Base-by-base conservation (phyloP, 2,329 filamentous ascomycete genomes). In the Domatiomyces catenatus region DNA sequence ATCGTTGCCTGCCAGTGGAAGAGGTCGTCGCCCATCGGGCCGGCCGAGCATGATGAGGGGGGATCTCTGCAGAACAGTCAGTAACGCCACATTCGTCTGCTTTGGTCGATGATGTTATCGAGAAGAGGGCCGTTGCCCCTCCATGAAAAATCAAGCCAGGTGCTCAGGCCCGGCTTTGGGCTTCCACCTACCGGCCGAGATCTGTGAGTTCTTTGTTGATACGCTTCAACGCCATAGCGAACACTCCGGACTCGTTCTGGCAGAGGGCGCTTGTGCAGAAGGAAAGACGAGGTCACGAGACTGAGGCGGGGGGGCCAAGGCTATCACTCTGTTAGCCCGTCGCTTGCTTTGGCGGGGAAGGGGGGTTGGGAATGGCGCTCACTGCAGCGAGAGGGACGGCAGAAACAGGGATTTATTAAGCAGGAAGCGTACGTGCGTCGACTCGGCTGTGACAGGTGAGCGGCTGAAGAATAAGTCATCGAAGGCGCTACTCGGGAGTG, bases 1-100 rank as follows among this genome's bases (percentile, higher is more conserved):
- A 98, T 98, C 49, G 92, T 98, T 65, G 92, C 92, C 83, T 98
- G 92, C 92, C 92, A 98, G 81, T 96, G 92, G 69, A 98, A 98
- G 81, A 98, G 72, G 76, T 98, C 92, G 76, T 96, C 90, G 70
- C 89, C 89, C 65, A 93, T 83, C 61, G 92, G 92, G 60, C 92
- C 92, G 64, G 92, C 92, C 68, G 90, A 96, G 81, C 92, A 98
- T 62, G 90, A 96, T 53, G 92, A 96, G 66, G 92, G 92, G 68
- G 92, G 92, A 70, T 98, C 92, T 75, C 92, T 96, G 63, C 57
- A 57, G 8, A 26, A 1, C 17, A 10, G 17, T 47, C 32, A 26
- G 45, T 36, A 20, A 47, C 24, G 10, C 26, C 10, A 15, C 8
- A 17, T n/a, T 45, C n/a, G 18, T 15, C 10, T 39, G 12, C 4